A percentile compares a stretch with the other conserved stretches of the same genome.
These are phyloP conservation scores for Talaromyces borbonicus DNA, from an alignment of 495 filamentous ascomycete species.

Conservation along the genomic window DNA sequence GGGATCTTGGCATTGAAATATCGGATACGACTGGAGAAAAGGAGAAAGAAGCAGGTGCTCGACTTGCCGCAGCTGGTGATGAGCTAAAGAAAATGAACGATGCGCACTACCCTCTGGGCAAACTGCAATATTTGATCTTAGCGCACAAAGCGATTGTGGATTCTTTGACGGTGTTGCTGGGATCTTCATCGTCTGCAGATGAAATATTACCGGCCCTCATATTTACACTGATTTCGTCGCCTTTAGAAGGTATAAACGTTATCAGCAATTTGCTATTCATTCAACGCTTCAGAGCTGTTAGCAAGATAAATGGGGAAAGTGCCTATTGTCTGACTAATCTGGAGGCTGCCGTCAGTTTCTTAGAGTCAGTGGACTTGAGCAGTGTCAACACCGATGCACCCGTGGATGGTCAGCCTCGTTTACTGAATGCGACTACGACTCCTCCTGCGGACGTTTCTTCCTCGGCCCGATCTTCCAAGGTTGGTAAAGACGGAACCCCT, in stretches of 20 bases:
- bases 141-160: slow-evolving; percentile 94
- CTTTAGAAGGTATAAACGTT: slow-evolving; percentile 74
- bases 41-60: slow-evolving; percentile 60
- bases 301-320: slow-evolving; percentile 81
- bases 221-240: slow-evolving; percentile 84
- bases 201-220: slow-evolving; percentile 96
- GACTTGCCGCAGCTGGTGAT: slow-evolving; percentile 63
- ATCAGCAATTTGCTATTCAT: slow-evolving; percentile 93
- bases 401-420: slow-evolving; percentile 51
- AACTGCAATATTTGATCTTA: slow-evolving; percentile 78
- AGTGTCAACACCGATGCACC: slow-evolving; percentile 78
- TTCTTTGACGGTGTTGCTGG: slow-evolving; percentile 59
- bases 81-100: slow-evolving; percentile 76
- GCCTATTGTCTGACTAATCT: slow-evolving; percentile 96
- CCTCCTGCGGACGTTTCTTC: slow-evolving; percentile 27
- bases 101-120: slow-evolving; percentile 77
- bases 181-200: slow-evolving; percentile 89
- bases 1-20: slow-evolving; percentile 71
- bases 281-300: slow-evolving; percentile 80
- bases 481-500: slow-evolving; percentile 22
- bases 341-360: slow-evolving; percentile 87
- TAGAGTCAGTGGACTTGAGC: slow-evolving; percentile 95
- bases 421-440: slow-evolving; percentile 41
- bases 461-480: slow-evolving; percentile 24
- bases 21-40: slow-evolving; percentile 43